Percentiles rank a stretch among this genome's conserved stretches.
These are phyloP conservation scores for Alectoria sarmentosa DNA, from an alignment of 495 filamentous ascomycete genomes.

Conservation along the genomic window DNA sequence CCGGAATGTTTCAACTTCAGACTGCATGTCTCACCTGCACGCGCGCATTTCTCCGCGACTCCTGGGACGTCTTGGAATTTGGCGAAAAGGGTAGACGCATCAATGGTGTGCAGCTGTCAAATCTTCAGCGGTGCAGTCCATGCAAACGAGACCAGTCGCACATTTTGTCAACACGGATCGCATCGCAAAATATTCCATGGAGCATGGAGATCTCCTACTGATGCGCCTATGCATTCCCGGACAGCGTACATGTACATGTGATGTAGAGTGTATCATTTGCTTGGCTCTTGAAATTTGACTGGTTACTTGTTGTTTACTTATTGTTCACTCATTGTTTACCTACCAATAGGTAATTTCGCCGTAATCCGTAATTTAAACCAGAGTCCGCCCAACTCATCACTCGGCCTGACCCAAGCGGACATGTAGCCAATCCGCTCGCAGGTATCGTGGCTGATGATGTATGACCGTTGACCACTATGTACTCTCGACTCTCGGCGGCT, in stretches of 20 bases:
- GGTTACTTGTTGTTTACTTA: no score
- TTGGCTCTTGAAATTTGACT: not conserved
- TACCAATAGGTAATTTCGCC: no score
- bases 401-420: not conserved
- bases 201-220: constrained; percentile 2
- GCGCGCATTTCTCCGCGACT: constrained; percentile 4
- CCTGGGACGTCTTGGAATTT: not conserved
- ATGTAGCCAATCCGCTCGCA: not conserved
- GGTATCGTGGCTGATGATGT: not conserved
- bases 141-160: constrained; percentile 3
- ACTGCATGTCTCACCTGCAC: not conserved
- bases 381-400: not conserved
- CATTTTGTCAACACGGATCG: constrained; percentile 11
- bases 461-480: no score
- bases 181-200: constrained; percentile 3
- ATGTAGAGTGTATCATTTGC: no score
- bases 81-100: constrained; percentile 7
- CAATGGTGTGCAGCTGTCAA: constrained; percentile 6
- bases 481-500: not conserved
- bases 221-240: not conserved
- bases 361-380: not conserved
- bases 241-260: no score
- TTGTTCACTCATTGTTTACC: no score
- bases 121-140: not conserved
- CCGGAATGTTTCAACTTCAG: not conserved